A percentile compares a stretch with the other conserved stretches of the same genome.
phyloP scores from a whole-genome alignment of 768 basidiomycete genomes.

The Boletus fagicola region DNA sequence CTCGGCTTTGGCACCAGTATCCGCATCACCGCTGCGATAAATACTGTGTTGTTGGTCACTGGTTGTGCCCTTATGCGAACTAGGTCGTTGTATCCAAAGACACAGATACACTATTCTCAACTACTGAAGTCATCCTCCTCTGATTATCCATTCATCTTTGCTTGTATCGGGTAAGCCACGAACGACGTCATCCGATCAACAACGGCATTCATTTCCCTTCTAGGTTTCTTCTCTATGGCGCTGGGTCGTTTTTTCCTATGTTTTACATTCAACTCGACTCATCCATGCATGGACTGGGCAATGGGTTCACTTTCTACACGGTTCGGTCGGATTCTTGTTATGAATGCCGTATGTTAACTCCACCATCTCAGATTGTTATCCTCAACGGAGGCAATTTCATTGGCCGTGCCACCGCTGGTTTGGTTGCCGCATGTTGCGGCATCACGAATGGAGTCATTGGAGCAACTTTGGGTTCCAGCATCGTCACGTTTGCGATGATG shows the following conservation, averaged over 20 bases:
- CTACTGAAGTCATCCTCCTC: slow-evolving; percentile 17
- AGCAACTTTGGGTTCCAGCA: slow-evolving; percentile 33
- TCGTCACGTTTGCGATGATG: slow-evolving; percentile 45
- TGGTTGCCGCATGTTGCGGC: slow-evolving; percentile 41
- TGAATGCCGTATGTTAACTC: neutral
- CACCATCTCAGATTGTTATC: slow-evolving; percentile 33
- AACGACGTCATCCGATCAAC: neutral
- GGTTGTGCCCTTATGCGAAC: slow-evolving; percentile 39
- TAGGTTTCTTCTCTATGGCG: slow-evolving; percentile 21
- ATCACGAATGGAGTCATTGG: slow-evolving; percentile 43
- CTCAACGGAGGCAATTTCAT: slow-evolving; percentile 37
- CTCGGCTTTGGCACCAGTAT: slow-evolving; percentile 44
- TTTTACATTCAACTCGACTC: slow-evolving; percentile 60
- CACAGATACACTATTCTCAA: slow-evolving; percentile 14
- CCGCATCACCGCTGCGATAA: slow-evolving; percentile 43
- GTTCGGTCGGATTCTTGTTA: slow-evolving; percentile 31
- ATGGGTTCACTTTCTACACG: slow-evolving; percentile 53
- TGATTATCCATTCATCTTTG: slow-evolving; percentile 27
- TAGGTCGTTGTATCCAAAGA: slow-evolving; percentile 31
- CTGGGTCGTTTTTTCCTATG: slow-evolving; percentile 20
- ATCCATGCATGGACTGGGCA: slow-evolving; percentile 44
- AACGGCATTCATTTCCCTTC: neutral
- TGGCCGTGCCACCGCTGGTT: slow-evolving; percentile 38
- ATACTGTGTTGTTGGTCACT: slow-evolving; percentile 36
- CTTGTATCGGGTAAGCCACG: slow-evolving; percentile 23